A percentile compares a stretch with the other conserved stretches of the same genome.
phyloP scores from a whole-genome alignment of 805 yeast genomes.

The Candida manassasensis region DNA sequence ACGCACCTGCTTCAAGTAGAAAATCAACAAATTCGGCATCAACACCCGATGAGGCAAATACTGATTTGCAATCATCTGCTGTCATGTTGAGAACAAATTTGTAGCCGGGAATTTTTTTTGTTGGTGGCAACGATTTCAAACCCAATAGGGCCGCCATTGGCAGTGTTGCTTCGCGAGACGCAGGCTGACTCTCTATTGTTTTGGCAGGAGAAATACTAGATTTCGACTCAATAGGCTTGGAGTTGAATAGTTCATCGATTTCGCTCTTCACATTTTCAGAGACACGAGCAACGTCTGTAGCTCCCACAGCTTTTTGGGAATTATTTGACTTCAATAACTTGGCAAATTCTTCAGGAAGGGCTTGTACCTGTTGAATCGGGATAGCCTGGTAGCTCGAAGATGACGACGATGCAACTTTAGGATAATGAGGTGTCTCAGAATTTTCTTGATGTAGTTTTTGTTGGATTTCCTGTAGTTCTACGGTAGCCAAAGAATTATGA shows the following conservation, averaged over 20 bases:
- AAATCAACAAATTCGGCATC: slow-evolving; percentile 47
- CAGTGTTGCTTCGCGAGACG: slow-evolving; percentile 12
- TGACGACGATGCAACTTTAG: too few species aligned
- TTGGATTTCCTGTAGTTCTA: slow-evolving; percentile 24
- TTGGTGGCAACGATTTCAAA: slow-evolving; percentile 22
- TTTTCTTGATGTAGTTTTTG: not conserved
- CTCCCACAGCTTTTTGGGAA: not conserved
- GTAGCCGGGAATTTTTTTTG: slow-evolving; percentile 27
- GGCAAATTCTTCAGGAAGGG: slow-evolving; percentile 36
- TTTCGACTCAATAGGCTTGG: slow-evolving; percentile 4
- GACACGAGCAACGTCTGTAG: not conserved
- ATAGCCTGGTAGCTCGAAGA: slow-evolving; percentile 11
- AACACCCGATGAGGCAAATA: slow-evolving; percentile 42
- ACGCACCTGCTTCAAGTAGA: slow-evolving; percentile 39
- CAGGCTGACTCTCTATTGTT: not conserved
- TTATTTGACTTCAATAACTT: slow-evolving; percentile 2
- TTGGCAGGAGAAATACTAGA: too few species aligned
- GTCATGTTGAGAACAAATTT: slow-evolving; percentile 30
- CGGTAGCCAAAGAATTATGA: slow-evolving; percentile 31
- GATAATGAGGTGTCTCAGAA: too few species aligned
- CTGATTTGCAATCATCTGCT: slow-evolving; percentile 16
- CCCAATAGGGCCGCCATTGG: slow-evolving; percentile 22
- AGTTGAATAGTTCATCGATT: slow-evolving; percentile 15
- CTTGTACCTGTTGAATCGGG: slow-evolving; percentile 39
- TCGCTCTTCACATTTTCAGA: slow-evolving; percentile 9